Percentiles rank a stretch among this genome's conserved stretches.
Evolutionary conservation across 2,329 filamentous ascomycete species (phyloP).

Genomic region (Tolypocladium paradoxum): DNA sequence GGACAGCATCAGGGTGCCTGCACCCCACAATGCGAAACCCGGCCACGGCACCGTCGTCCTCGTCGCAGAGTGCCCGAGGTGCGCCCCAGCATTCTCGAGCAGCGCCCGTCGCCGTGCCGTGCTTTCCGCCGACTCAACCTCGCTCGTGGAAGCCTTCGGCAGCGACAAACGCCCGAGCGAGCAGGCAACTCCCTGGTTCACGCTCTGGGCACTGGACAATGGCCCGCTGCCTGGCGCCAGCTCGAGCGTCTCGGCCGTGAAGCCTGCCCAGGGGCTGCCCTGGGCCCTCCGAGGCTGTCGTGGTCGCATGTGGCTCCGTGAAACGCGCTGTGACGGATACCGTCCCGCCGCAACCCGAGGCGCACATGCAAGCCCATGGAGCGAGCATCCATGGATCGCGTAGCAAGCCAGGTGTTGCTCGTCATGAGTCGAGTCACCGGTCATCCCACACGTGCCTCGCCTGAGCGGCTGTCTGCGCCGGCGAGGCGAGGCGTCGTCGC

Average conservation of each 20-base stretch:
- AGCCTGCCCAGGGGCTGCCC: not conserved
- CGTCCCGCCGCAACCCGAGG: constrained; percentile 2
- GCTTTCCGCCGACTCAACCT: not conserved
- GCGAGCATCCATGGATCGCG: no score
- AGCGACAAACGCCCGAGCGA: not conserved
- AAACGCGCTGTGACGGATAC: constrained; percentile 5
- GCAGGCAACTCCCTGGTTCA: not conserved
- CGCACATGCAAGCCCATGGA: not conserved
- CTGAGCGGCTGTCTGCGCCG: not conserved
- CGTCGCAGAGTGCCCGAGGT: not conserved
- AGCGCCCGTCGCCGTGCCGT: not conserved
- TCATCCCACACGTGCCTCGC: not conserved
- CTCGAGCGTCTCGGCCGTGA: not conserved
- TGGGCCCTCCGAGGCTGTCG: not conserved
- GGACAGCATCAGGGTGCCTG: not conserved
- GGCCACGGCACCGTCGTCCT: not conserved
- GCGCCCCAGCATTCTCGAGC: not conserved
- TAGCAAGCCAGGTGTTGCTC: not conserved
- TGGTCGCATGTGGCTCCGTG: constrained; percentile 1
- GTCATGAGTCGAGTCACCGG: not conserved
- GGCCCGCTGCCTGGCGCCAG: not conserved
- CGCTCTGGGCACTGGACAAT: no score
- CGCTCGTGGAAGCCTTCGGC: not conserved
- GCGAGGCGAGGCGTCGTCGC: not conserved
- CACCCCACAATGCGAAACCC: not conserved